Percentiles rank a stretch among this genome's conserved stretches.
Evolutionary conservation across 768 basidiomycete species (phyloP).

Genomic region (Hortiboletus campestris): DNA sequence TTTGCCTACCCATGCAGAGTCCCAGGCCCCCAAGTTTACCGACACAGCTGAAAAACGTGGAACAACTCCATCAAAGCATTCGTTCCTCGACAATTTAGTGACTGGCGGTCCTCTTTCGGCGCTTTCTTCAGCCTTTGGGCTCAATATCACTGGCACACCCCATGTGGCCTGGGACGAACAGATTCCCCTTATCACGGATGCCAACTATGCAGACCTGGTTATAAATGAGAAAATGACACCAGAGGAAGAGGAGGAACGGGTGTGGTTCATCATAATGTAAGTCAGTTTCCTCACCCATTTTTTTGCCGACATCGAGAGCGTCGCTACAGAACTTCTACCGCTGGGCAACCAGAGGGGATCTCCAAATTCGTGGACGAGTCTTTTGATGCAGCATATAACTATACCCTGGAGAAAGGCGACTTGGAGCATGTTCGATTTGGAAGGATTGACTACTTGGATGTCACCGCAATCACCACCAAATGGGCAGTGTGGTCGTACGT

Average conservation of each 20-base stretch:
- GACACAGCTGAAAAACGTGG: conserved; percentile 25
- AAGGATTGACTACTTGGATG: conserved; percentile 84
- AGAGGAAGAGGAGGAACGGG: conserved; percentile 63
- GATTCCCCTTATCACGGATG: conserved; percentile 78
- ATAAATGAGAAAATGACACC: conserved; percentile 64
- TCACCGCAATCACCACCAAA: conserved; percentile 78
- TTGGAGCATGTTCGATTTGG: conserved; percentile 76
- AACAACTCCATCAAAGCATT: conserved; percentile 13
- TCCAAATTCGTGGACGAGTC: conserved; percentile 69
- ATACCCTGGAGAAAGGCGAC: conserved; percentile 55
- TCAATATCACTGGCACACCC: conserved; percentile 63
- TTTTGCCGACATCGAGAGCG: background rate
- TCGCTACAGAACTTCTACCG: conserved; percentile 53
- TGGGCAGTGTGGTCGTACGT: conserved; percentile 85
- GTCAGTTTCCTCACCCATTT: conserved; percentile 23
- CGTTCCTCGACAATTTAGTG: conserved; percentile 39
- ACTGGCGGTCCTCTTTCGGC: conserved; percentile 52
- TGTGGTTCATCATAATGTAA: conserved; percentile 81
- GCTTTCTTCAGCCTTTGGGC: conserved; percentile 56
- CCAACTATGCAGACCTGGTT: conserved; percentile 71
- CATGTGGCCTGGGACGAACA: conserved; percentile 62
- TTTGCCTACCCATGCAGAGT: conserved; percentile 8
- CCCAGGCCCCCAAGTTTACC: conserved; percentile 24
- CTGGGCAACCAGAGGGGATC: conserved; percentile 57
- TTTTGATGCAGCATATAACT: conserved; percentile 75